Base-by-base conservation (phyloP, 2,329 filamentous ascomycete genomes). In the Verticillium klebahnii region DNA sequence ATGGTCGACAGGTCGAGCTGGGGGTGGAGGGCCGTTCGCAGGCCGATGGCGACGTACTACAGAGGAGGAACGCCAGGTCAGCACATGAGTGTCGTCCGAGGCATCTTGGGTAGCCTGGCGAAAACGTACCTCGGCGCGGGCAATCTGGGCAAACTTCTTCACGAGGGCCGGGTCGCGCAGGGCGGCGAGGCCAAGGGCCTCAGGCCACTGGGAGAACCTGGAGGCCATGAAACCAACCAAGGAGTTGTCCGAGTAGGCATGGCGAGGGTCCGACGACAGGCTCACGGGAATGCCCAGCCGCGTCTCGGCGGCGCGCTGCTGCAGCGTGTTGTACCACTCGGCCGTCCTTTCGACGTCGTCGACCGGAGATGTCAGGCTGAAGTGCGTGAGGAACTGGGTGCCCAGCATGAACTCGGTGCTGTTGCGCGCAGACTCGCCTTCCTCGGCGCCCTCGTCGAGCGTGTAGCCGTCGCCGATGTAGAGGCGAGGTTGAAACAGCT, bases 1-100 rank as follows among this genome's bases (percentile, higher is more conserved):
- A 84, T 82, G 0, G 82, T 84, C 0, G 79, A 69, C 0, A 84
- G 68, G 63, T 84, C 81, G 6, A 82, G 75, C 61, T 82, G 80
- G 0, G 82, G 82, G 58, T 83, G 81, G 0, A 84, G 70, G 1
- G 81, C 75, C 3, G 74, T 71, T 8, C 80, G 75, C 12, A 84
- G 71, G 2, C 82, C 75, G 6, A 78, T 68, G 1, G 75, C 73
- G 1, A 73, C 58, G 37, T 78, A 78, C 64, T 85, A 25, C 25
- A 25, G 25, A 25, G 25, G 3, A 5, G 3, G 3, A 25, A 25
- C 25, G 25, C 25, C 25, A 25, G 25, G 25, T 25, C 25, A 25
- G 25, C 25, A 25, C 25, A 25, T 25, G 25, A 5, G 25, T 25
- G 25, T 25, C 25, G 25, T 25, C 4, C 25, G 4, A 4, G 25